Conservation (phyloP, 345 rosid species). For the Rhodamnia argentea region DNA sequence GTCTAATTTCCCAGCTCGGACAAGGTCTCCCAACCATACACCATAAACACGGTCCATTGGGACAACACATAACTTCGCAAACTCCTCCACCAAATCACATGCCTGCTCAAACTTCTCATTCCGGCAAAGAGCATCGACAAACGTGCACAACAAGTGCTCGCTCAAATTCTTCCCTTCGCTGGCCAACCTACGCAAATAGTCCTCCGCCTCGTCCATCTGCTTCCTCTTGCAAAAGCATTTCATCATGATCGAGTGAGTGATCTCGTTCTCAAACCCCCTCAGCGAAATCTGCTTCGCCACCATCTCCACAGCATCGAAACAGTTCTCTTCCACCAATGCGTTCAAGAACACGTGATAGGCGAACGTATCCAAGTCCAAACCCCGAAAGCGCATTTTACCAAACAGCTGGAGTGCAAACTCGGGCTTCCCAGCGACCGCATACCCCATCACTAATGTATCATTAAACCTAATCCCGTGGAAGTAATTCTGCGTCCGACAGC, state of each 20-base stretch:
- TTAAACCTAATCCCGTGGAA: conserved; percentile 19
- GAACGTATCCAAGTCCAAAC: conserved; percentile 58
- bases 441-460: conserved; percentile 63
- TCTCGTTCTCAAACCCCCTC: conserved; percentile 33
- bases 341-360: conserved; percentile 60
- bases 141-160: conserved; percentile 22
- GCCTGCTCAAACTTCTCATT: conserved; percentile 33
- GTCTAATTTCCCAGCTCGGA: conserved; percentile 29
- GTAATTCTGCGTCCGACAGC: conserved; percentile 5
- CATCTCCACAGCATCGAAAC: conserved; percentile 35
- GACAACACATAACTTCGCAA: conserved; percentile 20
- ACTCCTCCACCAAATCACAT: conserved; percentile 41
- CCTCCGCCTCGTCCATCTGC: conserved; percentile 43
- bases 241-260: conserved; percentile 46
- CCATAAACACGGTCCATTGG: conserved; percentile 44
- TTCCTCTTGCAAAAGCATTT: conserved; percentile 56
- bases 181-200: conserved; percentile 29
- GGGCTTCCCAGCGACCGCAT: conserved; percentile 64
- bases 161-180: conserved; percentile 3
- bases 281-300: conserved; percentile 40
- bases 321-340: conserved; percentile 57
- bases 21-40: conserved; percentile 46
- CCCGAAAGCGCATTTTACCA: conserved; percentile 64
- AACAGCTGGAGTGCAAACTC: conserved; percentile 60
- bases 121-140: conserved; percentile 48